These are phyloP conservation scores for Aspergillus viridinutans DNA, from an alignment of 2,329 filamentous ascomycete species.

Conservation along the genomic window DNA sequence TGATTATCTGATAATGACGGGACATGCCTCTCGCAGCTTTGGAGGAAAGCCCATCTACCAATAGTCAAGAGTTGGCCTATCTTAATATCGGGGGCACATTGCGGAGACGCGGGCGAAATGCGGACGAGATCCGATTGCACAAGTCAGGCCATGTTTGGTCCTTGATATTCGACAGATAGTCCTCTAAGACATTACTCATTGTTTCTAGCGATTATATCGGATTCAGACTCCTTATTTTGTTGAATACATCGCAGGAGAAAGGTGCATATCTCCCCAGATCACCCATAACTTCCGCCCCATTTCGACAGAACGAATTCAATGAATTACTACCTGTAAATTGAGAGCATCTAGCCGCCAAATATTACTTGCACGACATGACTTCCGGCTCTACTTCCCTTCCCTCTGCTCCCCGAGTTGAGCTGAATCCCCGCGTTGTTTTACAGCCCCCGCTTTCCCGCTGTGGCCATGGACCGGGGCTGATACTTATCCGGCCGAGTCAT, in stretches of 20 bases:
- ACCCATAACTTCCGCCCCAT: not conserved
- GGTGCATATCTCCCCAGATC: not conserved
- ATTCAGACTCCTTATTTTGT: too few relatives aligned
- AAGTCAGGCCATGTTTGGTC: not conserved
- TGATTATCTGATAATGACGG: too few relatives aligned
- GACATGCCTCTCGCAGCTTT: not conserved
- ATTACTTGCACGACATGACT: conserved; percentile 3
- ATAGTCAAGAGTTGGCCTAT: not conserved
- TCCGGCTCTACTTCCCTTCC: not conserved
- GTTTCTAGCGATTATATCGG: too few relatives aligned
- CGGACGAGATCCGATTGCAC: not conserved
- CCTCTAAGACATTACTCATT: too few relatives aligned
- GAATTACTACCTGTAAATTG: not conserved
- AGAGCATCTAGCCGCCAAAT: not conserved
- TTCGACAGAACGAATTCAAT: not conserved
- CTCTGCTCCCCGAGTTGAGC: conserved; percentile 6
- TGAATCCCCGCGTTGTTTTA: conserved; percentile 10
- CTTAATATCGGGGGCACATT: not conserved
- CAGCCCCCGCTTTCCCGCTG: conserved; percentile 48
- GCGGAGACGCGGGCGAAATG: not conserved
- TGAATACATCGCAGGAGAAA: too few relatives aligned
- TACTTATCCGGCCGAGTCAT: conserved; percentile 41
- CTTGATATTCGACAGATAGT: too few relatives aligned
- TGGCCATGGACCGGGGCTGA: conserved; percentile 46
- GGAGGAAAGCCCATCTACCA: not conserved